A percentile compares a stretch with the other conserved stretches of the same genome.
phyloP scores from a whole-genome alignment of 1,284 basidiomycete species.

The Sanghuangporus baumii region DNA sequence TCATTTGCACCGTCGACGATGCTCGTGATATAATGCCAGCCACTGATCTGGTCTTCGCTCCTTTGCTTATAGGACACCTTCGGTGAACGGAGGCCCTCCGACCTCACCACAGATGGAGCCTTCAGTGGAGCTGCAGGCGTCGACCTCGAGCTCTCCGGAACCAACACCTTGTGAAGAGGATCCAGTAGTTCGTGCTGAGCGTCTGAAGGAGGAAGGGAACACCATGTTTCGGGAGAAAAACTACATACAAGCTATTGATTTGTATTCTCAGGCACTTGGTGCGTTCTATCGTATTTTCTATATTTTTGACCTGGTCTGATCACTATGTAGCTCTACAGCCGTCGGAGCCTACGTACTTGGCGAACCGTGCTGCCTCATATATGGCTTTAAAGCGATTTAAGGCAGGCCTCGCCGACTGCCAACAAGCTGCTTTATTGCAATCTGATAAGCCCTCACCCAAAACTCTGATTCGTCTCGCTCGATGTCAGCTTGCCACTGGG shows the following conservation, averaged over 20 bases:
- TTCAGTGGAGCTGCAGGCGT: background rate
- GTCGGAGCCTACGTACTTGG: conserved; percentile 69
- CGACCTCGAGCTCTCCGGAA: conserved; percentile 20
- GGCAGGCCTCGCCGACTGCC: conserved; percentile 73
- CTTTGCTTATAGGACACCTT: conserved; percentile 15
- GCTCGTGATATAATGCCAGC: background rate
- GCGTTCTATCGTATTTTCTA: conserved; percentile 21
- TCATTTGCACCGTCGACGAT: background rate
- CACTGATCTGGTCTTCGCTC: background rate
- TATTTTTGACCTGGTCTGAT: background rate
- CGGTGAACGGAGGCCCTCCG: conserved; percentile 10
- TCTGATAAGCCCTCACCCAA: conserved; percentile 45
- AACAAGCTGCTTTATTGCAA: conserved; percentile 66
- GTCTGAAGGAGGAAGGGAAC: conserved; percentile 71
- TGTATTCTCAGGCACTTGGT: conserved; percentile 78
- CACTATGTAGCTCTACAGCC: conserved; percentile 50
- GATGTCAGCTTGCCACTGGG: conserved; percentile 76
- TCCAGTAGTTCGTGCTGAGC: conserved; percentile 42
- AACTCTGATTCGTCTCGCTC: conserved; percentile 72
- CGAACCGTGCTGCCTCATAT: conserved; percentile 83
- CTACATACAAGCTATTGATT: conserved; percentile 68
- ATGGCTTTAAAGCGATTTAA: conserved; percentile 78
- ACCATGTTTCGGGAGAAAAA: conserved; percentile 61
- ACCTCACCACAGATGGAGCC: background rate
- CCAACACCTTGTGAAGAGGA: conserved; percentile 21